Percentiles rank a stretch among this genome's conserved stretches.
Evolutionary conservation across 2,329 filamentous ascomycete genomes (phyloP).

Genomic region (Fragosphaeria purpurea): DNA sequence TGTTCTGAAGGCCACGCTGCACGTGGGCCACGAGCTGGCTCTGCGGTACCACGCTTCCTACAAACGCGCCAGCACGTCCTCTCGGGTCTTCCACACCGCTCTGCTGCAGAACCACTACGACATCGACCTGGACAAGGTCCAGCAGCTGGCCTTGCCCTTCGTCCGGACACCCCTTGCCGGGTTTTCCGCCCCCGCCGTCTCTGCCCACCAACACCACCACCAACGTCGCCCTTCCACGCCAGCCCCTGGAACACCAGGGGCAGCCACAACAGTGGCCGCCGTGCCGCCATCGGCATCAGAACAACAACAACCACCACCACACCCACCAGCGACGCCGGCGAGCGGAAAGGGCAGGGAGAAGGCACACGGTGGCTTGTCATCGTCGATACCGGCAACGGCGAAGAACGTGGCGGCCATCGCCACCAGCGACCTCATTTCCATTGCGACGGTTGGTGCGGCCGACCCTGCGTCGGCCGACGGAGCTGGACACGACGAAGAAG

Average conservation of each 20-base stretch:
- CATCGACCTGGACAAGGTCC: constrained; percentile 68
- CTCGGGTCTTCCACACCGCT: constrained; percentile 57
- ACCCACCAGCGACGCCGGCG: constrained; percentile 30
- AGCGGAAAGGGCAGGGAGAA: constrained; percentile 68
- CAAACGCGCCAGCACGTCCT: constrained; percentile 59
- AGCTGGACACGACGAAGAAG: background rate
- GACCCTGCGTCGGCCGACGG: constrained; percentile 29
- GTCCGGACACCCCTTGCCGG: constrained; percentile 55
- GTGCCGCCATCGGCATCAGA: too few relatives aligned
- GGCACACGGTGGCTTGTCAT: constrained; percentile 23
- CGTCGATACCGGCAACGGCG: constrained; percentile 5
- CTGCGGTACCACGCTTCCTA: constrained; percentile 88
- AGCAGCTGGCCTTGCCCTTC: constrained; percentile 75
- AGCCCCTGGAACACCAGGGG: background rate
- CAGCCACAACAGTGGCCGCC: constrained; percentile 16
- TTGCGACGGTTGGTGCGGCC: constrained; percentile 46
- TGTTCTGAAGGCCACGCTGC: constrained; percentile 67
- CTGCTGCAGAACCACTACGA: constrained; percentile 79
- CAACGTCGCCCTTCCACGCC: constrained; percentile 2
- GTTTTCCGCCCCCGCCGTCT: constrained; percentile 25
- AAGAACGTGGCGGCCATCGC: constrained; percentile 51
- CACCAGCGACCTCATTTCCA: constrained; percentile 72
- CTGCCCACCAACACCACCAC: background rate
- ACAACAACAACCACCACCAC: constrained; percentile 33
- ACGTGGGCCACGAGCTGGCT: constrained; percentile 75